Conservation (phyloP, 1,139 yeast species). For the Pichia terricola region DNA sequence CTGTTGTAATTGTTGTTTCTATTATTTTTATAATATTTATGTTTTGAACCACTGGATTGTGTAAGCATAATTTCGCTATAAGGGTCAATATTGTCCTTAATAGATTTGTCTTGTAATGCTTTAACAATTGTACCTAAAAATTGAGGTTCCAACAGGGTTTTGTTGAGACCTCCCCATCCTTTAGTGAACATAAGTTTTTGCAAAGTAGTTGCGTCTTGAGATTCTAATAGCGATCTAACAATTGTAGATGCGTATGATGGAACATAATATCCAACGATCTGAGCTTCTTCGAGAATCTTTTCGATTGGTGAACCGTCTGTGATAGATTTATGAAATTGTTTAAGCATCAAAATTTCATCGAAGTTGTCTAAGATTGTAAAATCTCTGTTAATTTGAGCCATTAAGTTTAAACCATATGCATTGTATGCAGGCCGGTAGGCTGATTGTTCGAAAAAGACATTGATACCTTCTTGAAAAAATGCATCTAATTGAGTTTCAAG, state of each 20-base stretch:
- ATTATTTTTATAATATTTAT: not conserved
- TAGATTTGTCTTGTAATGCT: not conserved
- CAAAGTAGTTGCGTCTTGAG: slow-evolving; percentile 1
- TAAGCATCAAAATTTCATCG: not conserved
- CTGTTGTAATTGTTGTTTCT: not conserved
- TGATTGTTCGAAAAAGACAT: not conserved
- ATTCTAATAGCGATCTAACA: slow-evolving; percentile 1
- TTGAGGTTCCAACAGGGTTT: not conserved
- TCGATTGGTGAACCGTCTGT: not conserved
- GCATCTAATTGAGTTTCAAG: not conserved
- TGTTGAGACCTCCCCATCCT: not conserved
- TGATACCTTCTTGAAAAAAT: slow-evolving; percentile 1
- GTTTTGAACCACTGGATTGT: no score
- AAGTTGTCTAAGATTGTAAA: not conserved
- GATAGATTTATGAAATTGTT: not conserved
- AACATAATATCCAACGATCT: slow-evolving; percentile 1
- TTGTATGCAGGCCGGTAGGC: not conserved
- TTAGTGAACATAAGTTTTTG: not conserved
- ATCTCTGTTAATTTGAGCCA: slow-evolving; percentile 1
- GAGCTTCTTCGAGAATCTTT: not conserved
- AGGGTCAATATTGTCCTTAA: not conserved
- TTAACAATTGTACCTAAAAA: not conserved
- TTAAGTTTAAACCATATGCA: not conserved
- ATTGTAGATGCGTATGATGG: not conserved
- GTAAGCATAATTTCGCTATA: not conserved